Evolutionary conservation across 805 yeast species (phyloP), one percentile per base, ranked within the genome.

Genomic region (Yarrowia hollandica): DNA sequence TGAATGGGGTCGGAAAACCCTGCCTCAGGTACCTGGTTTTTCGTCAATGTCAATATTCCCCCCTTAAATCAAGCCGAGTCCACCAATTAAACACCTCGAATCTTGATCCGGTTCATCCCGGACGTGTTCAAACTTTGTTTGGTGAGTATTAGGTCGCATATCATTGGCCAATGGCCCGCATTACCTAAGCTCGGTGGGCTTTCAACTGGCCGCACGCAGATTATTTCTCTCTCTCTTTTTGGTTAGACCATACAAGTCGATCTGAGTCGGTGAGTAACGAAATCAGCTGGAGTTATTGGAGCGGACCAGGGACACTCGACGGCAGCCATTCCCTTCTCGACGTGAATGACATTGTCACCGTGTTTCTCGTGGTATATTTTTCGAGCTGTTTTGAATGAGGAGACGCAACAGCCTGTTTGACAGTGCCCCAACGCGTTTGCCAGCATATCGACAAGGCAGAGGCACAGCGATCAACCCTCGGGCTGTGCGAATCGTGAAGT

Each of bases 201-300:
- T 30, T 28, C 52, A 44, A 48, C 55, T 31, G 55, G 55, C 55
- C 39, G 55, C 55, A 48, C 55, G 30, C 55, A 22, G 38, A 48
- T 31, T 48, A 48, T 31, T 31, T 48, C 55, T 48, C 55, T 48
- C 55, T 48, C 39, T 48, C 55, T 48, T 48, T 48, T 48, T 48
- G 55, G 55, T 48, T 48, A 48, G 55, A 48, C 55, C 38, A 44
- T 44, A 48, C 55, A 33, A 48, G 55, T 48, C 55, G 52, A 48
- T 48, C 55, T 48, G 55, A 48, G 55, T 48, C 55, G 55, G 52
- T 48, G 55, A 48, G 55, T 48, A 48, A 16, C 39, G 21, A 22
- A 48, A 22, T 34, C 39, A 34, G 15, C 39, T 8, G 22, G 5
- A 15, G 16, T 11, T 30, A 14, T 3, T 30, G 34, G 15, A 15